A percentile compares a stretch with the other conserved stretches of the same genome.
Conservation (phyloP, 2,329 filamentous ascomycete genomes). For the Penicillium sp. region DNA sequence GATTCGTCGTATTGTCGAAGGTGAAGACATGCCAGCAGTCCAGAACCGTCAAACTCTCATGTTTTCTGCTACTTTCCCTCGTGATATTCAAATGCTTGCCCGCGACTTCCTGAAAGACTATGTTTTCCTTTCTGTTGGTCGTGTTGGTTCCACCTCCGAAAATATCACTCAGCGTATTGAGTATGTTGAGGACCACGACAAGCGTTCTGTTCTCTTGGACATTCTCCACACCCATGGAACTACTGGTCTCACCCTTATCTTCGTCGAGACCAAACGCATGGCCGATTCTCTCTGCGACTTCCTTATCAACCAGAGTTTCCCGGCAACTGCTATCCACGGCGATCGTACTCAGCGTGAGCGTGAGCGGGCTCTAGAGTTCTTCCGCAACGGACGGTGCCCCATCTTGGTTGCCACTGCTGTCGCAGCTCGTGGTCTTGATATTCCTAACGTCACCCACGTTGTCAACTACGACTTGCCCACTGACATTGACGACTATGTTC, state of each 20-base stretch:
- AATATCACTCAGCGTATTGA: conserved; percentile 99
- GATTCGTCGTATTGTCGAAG: conserved; percentile 96
- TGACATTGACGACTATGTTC: conserved; percentile 97
- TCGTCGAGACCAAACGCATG: conserved; percentile 99
- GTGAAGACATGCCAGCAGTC: conserved; percentile 91
- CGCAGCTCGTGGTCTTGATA: conserved; percentile 85
- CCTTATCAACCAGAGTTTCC: conserved; percentile 97
- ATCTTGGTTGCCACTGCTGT: conserved; percentile 97
- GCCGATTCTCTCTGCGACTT: conserved; percentile 97
- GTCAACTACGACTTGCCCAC: conserved; percentile 99
- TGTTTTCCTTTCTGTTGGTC: conserved; percentile 96
- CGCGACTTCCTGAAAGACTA: conserved; percentile 99
- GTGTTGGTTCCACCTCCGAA: conserved; percentile 98
- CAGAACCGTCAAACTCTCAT: conserved; percentile 92
- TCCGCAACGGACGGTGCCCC: conserved; percentile 91
- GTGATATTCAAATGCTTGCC: conserved; percentile 98
- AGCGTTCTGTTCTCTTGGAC: conserved; percentile 94
- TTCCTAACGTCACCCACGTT: conserved; percentile 93
- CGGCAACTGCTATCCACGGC: conserved; percentile 96
- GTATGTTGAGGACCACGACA: conserved; percentile 94
- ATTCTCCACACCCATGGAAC: conserved; percentile 88
- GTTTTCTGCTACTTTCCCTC: conserved; percentile 99
- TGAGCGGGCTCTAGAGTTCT: conserved; percentile 96
- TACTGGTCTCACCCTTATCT: conserved; percentile 86
- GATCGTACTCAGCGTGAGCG: conserved; percentile 98